These are phyloP conservation scores for Aureobasidium mangrovei DNA, from an alignment of 2,329 filamentous ascomycete genomes.

Conservation along the genomic window DNA sequence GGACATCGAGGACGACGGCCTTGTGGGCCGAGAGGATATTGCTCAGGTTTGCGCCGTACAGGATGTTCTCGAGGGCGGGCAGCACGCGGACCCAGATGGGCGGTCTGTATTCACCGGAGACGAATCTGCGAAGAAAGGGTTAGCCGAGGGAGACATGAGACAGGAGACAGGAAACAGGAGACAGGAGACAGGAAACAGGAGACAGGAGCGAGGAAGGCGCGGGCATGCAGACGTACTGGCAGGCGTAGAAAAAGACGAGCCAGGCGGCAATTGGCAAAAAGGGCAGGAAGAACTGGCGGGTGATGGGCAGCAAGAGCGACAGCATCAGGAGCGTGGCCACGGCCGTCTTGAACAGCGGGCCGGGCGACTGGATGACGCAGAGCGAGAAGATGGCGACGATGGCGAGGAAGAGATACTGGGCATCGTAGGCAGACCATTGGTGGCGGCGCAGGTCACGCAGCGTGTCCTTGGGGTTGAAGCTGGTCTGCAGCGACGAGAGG, in stretches of 20 bases:
- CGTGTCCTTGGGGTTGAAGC: constrained; percentile 71
- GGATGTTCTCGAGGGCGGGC: constrained; percentile 87
- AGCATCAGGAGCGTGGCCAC: constrained; percentile 58
- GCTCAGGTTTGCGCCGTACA: constrained; percentile 91
- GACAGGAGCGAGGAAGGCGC: neutral
- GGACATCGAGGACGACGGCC: constrained; percentile 69
- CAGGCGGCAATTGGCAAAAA: constrained; percentile 78
- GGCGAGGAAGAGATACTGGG: constrained; percentile 71
- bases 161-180: neutral
- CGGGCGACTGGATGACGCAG: constrained; percentile 68
- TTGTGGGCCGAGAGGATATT: constrained; percentile 92
- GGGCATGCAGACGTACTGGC: constrained; percentile 59
- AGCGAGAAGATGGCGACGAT: constrained; percentile 74
- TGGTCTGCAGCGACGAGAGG: constrained; percentile 69
- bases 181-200: neutral
- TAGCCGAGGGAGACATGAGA: neutral
- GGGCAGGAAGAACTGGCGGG: constrained; percentile 84
- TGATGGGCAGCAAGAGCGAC: constrained; percentile 71
- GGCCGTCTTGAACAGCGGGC: constrained; percentile 67
- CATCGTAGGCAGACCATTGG: constrained; percentile 73
- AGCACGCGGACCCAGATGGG: constrained; percentile 94
- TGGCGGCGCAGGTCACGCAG: constrained; percentile 66
- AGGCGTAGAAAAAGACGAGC: constrained; percentile 85
- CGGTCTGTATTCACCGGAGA: constrained; percentile 77
- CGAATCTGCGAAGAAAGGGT: constrained; percentile 54